These are phyloP conservation scores for Corylus heterophylla DNA, from an alignment of 306 rosid genomes.

Conservation along the genomic window DNA sequence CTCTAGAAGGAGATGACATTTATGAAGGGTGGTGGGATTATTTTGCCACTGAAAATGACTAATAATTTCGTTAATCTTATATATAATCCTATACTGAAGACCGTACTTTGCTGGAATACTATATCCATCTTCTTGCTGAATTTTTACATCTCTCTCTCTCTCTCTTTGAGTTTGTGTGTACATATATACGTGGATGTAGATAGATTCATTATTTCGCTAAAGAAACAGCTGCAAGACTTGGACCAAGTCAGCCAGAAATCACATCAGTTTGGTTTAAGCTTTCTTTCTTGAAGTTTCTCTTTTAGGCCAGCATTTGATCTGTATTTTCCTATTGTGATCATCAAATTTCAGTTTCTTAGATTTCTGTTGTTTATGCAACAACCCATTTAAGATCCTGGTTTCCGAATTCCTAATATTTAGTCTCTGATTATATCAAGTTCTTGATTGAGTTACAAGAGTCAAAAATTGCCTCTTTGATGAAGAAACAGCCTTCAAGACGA, in stretches of 20 bases:
- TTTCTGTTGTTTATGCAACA: too few species aligned
- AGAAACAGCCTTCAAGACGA: background rate
- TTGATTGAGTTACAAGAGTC: too few species aligned
- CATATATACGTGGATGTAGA: too few species aligned
- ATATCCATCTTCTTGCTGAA: background rate
- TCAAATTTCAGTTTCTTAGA: too few species aligned
- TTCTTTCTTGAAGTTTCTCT: background rate
- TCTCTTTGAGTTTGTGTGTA: background rate
- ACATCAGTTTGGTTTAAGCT: slow-evolving; percentile 4
- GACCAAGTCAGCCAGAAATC: slow-evolving; percentile 22
- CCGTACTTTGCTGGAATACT: background rate
- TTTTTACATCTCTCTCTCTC: background rate
- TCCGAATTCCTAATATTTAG: too few species aligned
- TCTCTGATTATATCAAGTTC: too few species aligned
- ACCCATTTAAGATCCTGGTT: too few species aligned
- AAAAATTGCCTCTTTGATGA: background rate
- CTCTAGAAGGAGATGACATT: background rate
- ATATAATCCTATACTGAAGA: background rate
- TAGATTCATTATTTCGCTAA: background rate
- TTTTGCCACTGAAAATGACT: background rate
- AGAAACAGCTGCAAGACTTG: background rate
- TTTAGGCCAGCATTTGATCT: background rate
- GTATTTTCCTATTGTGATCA: background rate
- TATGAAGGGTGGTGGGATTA: background rate
- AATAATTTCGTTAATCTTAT: too few species aligned